These are phyloP conservation scores for Gillenia trifoliata DNA, from an alignment of 306 rosid species.

Conservation along the genomic window DNA sequence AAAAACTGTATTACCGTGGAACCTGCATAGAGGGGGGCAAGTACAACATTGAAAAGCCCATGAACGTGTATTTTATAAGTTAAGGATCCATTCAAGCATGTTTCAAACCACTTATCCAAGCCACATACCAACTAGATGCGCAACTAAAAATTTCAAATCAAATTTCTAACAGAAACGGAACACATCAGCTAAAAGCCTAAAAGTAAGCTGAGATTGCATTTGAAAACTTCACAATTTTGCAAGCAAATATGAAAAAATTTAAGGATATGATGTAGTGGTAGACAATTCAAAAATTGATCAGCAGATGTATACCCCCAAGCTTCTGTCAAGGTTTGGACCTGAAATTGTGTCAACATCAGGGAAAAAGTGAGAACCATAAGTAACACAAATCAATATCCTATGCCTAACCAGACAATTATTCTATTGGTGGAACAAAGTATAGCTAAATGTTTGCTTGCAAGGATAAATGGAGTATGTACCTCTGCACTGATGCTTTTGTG, in stretches of 20 bases:
- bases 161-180: no score
- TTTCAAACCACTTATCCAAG: constrained; percentile 11
- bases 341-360: constrained; percentile 32
- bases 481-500: no score
- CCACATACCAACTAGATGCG: no score
- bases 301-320: constrained; percentile 85
- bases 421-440: no score
- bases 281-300: constrained; percentile 77
- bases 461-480: no score
- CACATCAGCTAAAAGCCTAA: no score
- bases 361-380: constrained; percentile 10
- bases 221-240: no score
- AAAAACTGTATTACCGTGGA: constrained; percentile 62
- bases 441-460: no score
- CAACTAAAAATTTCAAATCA: no score
- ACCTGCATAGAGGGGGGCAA: constrained; percentile 87
- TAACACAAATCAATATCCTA: constrained; percentile 4
- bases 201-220: no score
- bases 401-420: no score
- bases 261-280: constrained; percentile 95
- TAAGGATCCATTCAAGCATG: constrained; percentile 44
- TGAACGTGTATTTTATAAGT: constrained; percentile 78
- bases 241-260: constrained; percentile 11
- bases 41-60: constrained; percentile 85
- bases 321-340: constrained; percentile 79